phyloP scores from a whole-genome alignment of 2,329 filamentous ascomycete species.

The Fusarium sp. region DNA sequence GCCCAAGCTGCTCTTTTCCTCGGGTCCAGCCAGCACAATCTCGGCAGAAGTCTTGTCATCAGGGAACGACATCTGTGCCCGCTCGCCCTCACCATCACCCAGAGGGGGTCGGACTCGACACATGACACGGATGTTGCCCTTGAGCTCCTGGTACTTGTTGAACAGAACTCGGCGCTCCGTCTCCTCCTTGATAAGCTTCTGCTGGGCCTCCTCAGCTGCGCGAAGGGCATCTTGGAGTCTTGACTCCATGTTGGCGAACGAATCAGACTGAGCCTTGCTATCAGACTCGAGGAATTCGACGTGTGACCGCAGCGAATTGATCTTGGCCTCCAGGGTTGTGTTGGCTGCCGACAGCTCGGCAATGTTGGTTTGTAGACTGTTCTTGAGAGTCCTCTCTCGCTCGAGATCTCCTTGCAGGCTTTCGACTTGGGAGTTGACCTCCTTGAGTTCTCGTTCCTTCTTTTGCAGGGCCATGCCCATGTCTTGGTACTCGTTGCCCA shows the following conservation, averaged over 20 bases:
- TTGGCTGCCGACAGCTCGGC: conserved; percentile 71
- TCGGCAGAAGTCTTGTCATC: conserved; percentile 88
- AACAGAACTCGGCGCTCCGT: conserved; percentile 90
- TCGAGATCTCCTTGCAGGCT: conserved; percentile 63
- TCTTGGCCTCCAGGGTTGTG: conserved; percentile 77
- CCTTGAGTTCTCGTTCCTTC: conserved; percentile 67
- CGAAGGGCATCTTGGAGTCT: conserved; percentile 82
- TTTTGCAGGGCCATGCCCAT: conserved; percentile 60
- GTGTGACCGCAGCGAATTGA: conserved; percentile 81
- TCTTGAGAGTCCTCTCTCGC: conserved; percentile 73
- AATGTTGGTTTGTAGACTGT: conserved; percentile 63
- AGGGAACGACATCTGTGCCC: conserved; percentile 83
- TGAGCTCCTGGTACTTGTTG: conserved; percentile 97
- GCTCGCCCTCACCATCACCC: conserved; percentile 68
- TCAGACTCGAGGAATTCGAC: conserved; percentile 92
- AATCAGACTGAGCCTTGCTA: conserved; percentile 87
- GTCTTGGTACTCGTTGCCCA: conserved; percentile 65
- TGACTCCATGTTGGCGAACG: conserved; percentile 84
- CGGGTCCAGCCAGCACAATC: conserved; percentile 84
- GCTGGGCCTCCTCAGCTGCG: conserved; percentile 75
- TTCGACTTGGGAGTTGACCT: conserved; percentile 59
- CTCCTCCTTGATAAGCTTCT: conserved; percentile 91
- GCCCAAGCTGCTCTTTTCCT: conserved; percentile 84
- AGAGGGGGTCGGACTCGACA: conserved; percentile 88
- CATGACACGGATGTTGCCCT: conserved; percentile 98